These are phyloP conservation scores for Proliferodiscus dingleyae DNA, from an alignment of 2,329 filamentous ascomycete genomes.

Conservation along the genomic window DNA sequence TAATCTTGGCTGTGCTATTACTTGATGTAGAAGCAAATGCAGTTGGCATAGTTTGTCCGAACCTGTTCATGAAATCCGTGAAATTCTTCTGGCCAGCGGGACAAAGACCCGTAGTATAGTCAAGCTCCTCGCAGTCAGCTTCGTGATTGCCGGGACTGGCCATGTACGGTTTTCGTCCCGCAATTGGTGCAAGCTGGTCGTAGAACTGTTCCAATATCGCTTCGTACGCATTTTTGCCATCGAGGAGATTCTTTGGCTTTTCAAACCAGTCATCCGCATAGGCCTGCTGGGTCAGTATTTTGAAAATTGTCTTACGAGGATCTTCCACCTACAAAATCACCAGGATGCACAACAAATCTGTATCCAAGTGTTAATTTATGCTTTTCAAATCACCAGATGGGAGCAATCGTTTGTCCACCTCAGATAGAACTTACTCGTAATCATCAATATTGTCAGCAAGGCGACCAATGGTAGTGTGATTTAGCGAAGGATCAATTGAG, in stretches of 20 bases:
- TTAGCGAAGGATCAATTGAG: conserved; percentile 44
- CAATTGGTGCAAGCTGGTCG: conserved; percentile 48
- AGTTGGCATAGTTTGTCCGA: conserved; percentile 46
- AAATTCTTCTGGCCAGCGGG: conserved; percentile 54
- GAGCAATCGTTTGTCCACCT: too few relatives aligned
- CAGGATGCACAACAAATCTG: conserved; percentile 41
- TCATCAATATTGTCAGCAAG: conserved; percentile 47
- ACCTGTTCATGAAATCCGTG: conserved; percentile 54
- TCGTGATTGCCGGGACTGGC: conserved; percentile 56
- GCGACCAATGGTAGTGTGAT: conserved; percentile 54
- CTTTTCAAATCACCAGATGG: too few relatives aligned
- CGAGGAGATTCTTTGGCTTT: conserved; percentile 40
- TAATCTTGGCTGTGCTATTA: conserved; percentile 36
- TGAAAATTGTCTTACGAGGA: not conserved
- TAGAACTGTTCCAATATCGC: conserved; percentile 55
- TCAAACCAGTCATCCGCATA: conserved; percentile 49
- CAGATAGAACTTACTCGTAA: conserved; percentile 44
- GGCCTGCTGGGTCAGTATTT: not conserved
- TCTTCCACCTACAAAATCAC: conserved; percentile 48
- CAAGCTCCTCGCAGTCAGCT: conserved; percentile 45
- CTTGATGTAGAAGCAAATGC: conserved; percentile 46
- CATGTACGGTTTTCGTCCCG: conserved; percentile 52
- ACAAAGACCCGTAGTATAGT: conserved; percentile 35
- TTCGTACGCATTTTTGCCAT: conserved; percentile 48
- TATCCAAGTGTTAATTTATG: too few relatives aligned